Evolutionary conservation across 148 eudicot species (phyloP), one percentile per base, ranked within the genome.

Genomic region (Cornus florida): DNA sequence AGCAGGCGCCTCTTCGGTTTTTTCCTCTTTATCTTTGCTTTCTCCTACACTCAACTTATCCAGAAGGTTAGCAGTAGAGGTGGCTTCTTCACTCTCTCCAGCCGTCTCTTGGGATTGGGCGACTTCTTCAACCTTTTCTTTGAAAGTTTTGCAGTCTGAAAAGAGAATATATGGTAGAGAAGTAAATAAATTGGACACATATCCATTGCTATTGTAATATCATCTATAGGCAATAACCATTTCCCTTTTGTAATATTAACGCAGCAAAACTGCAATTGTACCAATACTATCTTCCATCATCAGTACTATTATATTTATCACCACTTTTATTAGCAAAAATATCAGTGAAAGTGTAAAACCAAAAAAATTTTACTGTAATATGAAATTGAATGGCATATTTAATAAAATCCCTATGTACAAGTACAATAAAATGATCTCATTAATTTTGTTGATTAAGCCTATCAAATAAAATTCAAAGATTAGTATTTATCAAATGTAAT

Each of bases 101-200:
- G 78, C 20, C 43, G 41, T 64, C 59, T 65, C 78, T 75, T 38
- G 70, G 9, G 70, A 75, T 65, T 75, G 32, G 65, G 57, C 78
- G n/a, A 75, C 78, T 75, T 75, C 78, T 65, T 75, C 70, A 41
- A 75, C 38, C 70, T 75, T 75, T n/a, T 75, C 78, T 75, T 75
- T 75, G 59, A 75, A 75, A 20, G 24, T 64, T 23, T 75, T 75
- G 57, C 78, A 75, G 50, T 75, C 78, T 75, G 59, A 28, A 65
- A 59, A 20, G 14, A 62, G 24, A 65, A 75, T 19, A 64, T 62
- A 11, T n/a, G 6, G 17, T 35, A 62, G 22, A 62, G 4, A 62
- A 57, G 19, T 5, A 57, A 57, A 57, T 57, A 13, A 57, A 57
- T 57, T 57, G 62, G 17, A 57, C 20, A 13, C 62, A 13, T 35